Base-by-base conservation (phyloP, 2,329 filamentous ascomycete species). In the Fusarium secorum region DNA sequence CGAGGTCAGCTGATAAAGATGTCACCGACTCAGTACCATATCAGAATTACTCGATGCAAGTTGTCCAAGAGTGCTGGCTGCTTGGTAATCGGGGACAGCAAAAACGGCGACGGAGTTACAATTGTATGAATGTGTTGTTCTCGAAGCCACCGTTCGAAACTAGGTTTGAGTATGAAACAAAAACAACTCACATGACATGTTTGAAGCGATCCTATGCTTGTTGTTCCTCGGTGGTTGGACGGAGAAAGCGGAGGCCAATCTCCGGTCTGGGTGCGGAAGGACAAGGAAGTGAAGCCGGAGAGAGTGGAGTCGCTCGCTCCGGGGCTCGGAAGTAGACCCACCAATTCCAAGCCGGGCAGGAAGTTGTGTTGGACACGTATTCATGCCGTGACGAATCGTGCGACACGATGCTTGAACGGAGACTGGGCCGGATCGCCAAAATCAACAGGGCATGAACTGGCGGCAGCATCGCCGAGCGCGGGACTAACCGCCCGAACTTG, bases 231-330 rank as follows among this genome's bases (percentile, higher is more conserved):
- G 57, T 45, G 41, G 48, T 48, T 39, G 46, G 46, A 49, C 64
- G 68, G 68, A 68, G 55, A 28, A 22, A 41, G 56, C 59, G 68
- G 68, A 71, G 51, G 41, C 45, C 64, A 60, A 53, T 53, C 30
- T 64, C 56, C 56, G 68, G 55, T 30, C 51, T 61, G 46, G 64
- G 55, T 20, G 32, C 64, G 64, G 60, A 55, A 42, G 39, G 46
- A 41, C 46, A 53, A 55, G 39, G 59, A 52, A 28, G 24, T 48
- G 44, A 35, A 49, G 46, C 65, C 73, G 73, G 73, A 62, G 70
- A 58, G 32, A 52, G 69, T 73, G 73, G 72, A 60, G 68, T 59
- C 67, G 41, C 48, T 52, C 24, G 26, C 48, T 56, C 72, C 70
- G 64, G 72, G 51, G 26, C 51, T 52, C 64, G 61, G 70, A 57